phyloP scores from a whole-genome alignment of 129 eudicot genomes.

The Chrysanthemum seticuspe region DNA sequence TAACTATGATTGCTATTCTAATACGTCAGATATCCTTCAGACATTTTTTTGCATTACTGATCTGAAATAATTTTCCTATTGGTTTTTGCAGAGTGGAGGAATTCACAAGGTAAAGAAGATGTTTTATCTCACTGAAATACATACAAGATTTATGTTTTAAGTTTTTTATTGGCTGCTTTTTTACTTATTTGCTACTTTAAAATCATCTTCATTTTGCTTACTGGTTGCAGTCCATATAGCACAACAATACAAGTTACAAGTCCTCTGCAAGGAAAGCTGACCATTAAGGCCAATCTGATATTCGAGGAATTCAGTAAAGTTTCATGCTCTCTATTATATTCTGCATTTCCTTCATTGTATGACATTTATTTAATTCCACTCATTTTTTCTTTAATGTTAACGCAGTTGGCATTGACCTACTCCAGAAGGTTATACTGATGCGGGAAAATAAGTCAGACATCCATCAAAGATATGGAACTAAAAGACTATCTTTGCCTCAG shows the following conservation, averaged over 20 bases:
- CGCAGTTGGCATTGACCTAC: constrained; percentile 95
- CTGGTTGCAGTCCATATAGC: constrained; percentile 75
- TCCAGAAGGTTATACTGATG: constrained; percentile 55
- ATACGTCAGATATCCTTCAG: constrained; percentile 1
- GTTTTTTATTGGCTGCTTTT: constrained; percentile 8
- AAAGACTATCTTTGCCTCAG: constrained; percentile 41
- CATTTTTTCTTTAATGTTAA: constrained; percentile 26
- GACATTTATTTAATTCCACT: constrained; percentile 5
- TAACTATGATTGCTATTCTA: constrained; percentile 9
- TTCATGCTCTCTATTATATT: constrained; percentile 2
- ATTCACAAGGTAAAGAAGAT: constrained; percentile 61
- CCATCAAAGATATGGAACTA: constrained; percentile 37
- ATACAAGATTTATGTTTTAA: neutral
- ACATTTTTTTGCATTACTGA: constrained; percentile 14
- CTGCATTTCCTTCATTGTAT: constrained; percentile 1
- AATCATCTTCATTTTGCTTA: neutral
- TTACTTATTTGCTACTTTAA: neutral
- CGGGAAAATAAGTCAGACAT: constrained; percentile 34
- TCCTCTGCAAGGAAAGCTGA: constrained; percentile 74
- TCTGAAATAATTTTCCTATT: constrained; percentile 26
- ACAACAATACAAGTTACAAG: constrained; percentile 56
- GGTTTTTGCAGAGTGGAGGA: constrained; percentile 81
- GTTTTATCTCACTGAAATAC: constrained; percentile 11
- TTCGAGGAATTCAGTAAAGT: constrained; percentile 82
- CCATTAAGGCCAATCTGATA: constrained; percentile 78